phyloP scores from a whole-genome alignment of 73 alveolate species.

The Breviolum minutum region DNA sequence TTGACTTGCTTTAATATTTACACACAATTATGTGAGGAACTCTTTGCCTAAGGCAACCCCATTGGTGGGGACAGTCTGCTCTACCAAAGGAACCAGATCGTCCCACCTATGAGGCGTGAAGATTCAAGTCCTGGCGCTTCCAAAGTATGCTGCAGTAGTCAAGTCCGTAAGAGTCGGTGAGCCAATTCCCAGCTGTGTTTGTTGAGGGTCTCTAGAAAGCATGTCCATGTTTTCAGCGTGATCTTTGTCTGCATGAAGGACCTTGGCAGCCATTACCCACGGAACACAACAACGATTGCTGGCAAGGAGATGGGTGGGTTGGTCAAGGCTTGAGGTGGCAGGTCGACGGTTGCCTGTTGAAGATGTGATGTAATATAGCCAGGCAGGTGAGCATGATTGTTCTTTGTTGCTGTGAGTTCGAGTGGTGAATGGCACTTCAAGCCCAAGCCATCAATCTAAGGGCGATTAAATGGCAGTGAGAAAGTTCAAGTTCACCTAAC shows the following conservation, averaged over 20 bases:
- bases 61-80: constrained; percentile 93
- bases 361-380: not conserved
- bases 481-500: no score
- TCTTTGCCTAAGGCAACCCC: constrained; percentile 50
- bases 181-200: no score
- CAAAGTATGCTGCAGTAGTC: not conserved
- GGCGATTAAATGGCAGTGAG: no score
- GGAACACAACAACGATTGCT: constrained; percentile 60
- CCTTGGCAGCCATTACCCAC: constrained; percentile 76
- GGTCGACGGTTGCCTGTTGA: not conserved
- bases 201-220: not conserved
- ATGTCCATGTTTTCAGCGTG: not conserved
- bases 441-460: no score
- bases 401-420: no score
- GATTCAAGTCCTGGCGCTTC: not conserved
- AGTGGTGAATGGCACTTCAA: no score
- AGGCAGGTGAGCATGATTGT: not conserved
- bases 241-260: not conserved
- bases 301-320: constrained; percentile 55
- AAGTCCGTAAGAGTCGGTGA: no score
- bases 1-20: no score
- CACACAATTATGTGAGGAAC: not conserved
- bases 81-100: constrained; percentile 44
- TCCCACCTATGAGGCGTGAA: constrained; percentile 74
- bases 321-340: not conserved